Base-by-base conservation (phyloP, 306 rosid genomes). In the Mimosa bimucronata region DNA sequence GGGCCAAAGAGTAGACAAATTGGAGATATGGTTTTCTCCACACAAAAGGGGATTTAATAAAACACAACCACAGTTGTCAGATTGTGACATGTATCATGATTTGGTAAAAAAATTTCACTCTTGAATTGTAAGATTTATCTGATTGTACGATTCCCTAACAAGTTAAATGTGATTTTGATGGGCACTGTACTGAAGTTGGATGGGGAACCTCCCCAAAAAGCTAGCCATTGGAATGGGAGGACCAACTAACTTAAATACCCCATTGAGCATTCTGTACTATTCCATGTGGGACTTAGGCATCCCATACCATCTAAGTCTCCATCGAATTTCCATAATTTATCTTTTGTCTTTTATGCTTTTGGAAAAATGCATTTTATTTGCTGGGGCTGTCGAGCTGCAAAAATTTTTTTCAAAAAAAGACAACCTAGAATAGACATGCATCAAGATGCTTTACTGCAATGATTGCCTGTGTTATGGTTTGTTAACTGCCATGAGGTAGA, bases 401-500 rank as follows among this genome's bases (percentile, higher is more conserved):
- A 14, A 15, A 13, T 2, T 3, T 48, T 48, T 14, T 5, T 3
- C 13, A 14, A 48, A 16, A 16, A 14, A 14, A 18, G 7, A 15
- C 16, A 48, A 48, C 55, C 55, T 48, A 48, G 55, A 48, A 48
- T 48, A 4, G n/a, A 48, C 65, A 19, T 71, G 25, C 31, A 55
- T 28, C 13, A 4, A 11, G 48, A 57, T 70, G 70, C 48, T 70
- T 79, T 19, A 70, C 46, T 7, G 9, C 31, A 23, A 74, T 52
- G 41, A 37, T 52, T 50, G 38, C 52, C 55, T 66, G 29, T 26
- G 29, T 37, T 66, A 10, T 30, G 1, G 58, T 29, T 13, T 7
- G 40, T 37, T 69, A 53, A 23, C 12, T 7, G 21, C 66, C 31
- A 42, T 42, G 53, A 42, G 64, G 57, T 70, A 75, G 76, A 71